Base-by-base conservation (phyloP, 2,329 filamentous ascomycete genomes). In the Aureobasidium lini region DNA sequence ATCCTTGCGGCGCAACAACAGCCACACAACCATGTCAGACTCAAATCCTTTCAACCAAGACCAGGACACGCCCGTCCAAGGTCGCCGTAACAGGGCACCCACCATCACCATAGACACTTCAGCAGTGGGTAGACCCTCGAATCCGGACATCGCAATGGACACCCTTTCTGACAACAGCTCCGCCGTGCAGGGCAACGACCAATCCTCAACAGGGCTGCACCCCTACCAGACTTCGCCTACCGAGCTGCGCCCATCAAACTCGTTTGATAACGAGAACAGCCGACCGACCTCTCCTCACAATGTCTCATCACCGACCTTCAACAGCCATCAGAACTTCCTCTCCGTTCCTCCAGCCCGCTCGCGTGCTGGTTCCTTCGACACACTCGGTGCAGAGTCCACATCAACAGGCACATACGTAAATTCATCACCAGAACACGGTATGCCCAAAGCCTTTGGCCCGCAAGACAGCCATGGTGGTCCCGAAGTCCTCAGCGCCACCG, bases 241-340 rank as follows among this genome's bases (percentile, higher is more conserved):
- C 1, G 82, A 86, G 64, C 69, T 80, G 47, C 78, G 79, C 62
- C 76, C 76, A 16, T 76, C 81, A n/a, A 77, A 78, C 39, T 85
- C 84, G 1, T 86, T 88, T 65, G 86, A 89, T 40, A 82, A 77
- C 71, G 81, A 76, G 64, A 47, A 48, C 84, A 86, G 62, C 84
- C 82, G 66, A 65, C 85, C 85, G 10, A 85, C 81, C 2, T 87
- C 85, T 42, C 83, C 84, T 6, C 85, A 87, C 69, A 87, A 88
- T 72, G 73, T 87, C 42, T 87, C 84, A 0, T 86, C 85, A 10
- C 84, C 85, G 2, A 78, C 79, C 18, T 75, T 76, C 6, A 46
- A 61, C 34, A 81, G 82, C 31, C 72, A 79, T 5, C 74, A 79
- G 18, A 82, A 80, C 57, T 86, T 85, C 66, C 75, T 88, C 34